phyloP scores from a whole-genome alignment of 306 rosid genomes.

The Canavalia ensiformis region DNA sequence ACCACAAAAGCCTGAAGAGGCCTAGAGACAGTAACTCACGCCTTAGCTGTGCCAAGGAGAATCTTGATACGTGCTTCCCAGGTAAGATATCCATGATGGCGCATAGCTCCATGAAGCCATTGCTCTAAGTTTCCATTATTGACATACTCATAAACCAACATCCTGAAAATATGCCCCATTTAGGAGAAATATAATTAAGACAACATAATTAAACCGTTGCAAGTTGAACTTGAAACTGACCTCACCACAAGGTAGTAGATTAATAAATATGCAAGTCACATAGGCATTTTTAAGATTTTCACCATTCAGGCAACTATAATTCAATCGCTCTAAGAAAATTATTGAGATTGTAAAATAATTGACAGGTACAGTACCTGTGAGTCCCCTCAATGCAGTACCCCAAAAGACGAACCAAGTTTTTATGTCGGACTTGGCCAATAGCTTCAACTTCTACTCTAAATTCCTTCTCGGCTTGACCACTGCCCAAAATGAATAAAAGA shows the following conservation, averaged over 20 bases:
- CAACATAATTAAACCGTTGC: background rate
- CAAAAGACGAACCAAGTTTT: conserved; percentile 87
- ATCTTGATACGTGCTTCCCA: conserved; percentile 89
- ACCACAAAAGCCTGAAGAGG: conserved; percentile 17
- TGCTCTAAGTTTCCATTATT: conserved; percentile 89
- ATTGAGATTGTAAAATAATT: conserved; percentile 14
- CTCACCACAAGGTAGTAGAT: background rate
- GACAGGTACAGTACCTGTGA: conserved; percentile 62
- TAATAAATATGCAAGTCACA: background rate
- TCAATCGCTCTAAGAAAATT: background rate
- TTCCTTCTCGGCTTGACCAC: conserved; percentile 91
- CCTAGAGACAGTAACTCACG: conserved; percentile 57
- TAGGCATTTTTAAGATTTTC: background rate
- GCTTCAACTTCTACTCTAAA: conserved; percentile 92
- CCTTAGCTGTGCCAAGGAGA: conserved; percentile 86
- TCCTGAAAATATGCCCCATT: conserved; percentile 55
- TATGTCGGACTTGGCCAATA: conserved; percentile 88
- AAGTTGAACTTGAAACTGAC: background rate
- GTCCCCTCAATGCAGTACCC: conserved; percentile 87
- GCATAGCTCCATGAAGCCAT: conserved; percentile 95
- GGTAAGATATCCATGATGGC: conserved; percentile 82
- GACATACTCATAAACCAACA: conserved; percentile 81
- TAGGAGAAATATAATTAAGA: background rate
- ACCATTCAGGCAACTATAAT: conserved; percentile 18
- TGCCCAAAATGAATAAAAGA: conserved; percentile 35